Conservation (phyloP, 306 rosid genomes). For the Luffa acutangula region DNA sequence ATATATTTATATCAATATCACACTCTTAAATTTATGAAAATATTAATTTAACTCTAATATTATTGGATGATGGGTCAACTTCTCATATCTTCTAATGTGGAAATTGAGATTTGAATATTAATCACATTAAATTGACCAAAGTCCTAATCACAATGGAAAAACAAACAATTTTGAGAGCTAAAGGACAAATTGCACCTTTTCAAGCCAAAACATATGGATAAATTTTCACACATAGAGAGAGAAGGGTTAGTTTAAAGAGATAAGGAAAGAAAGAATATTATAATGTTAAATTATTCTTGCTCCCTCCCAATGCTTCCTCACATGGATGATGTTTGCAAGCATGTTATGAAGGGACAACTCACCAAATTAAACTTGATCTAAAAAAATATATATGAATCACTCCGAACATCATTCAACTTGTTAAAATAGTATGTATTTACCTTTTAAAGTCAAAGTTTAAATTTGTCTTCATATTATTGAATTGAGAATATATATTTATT, state of each 20-base stretch:
- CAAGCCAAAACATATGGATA: not conserved
- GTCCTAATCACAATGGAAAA: not conserved
- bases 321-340: not conserved
- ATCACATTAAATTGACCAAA: not conserved
- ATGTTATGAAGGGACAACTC: not conserved
- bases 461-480: too few species aligned
- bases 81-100: not conserved
- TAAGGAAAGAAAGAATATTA: not conserved
- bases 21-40: not conserved
- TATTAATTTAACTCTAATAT: not conserved
- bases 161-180: not conserved
- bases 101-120: not conserved
- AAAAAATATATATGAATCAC: too few species aligned
- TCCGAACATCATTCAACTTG: too few species aligned
- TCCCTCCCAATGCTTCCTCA: not conserved
- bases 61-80: not conserved
- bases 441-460: too few species aligned
- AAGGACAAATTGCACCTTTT: not conserved
- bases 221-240: not conserved
- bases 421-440: too few species aligned
- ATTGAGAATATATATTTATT: too few species aligned
- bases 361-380: not conserved
- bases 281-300: not conserved
- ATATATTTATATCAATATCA: too few species aligned
- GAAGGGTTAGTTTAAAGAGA: not conserved